phyloP scores from a whole-genome alignment of 306 rosid species.

The Arachis hypogaea region DNA sequence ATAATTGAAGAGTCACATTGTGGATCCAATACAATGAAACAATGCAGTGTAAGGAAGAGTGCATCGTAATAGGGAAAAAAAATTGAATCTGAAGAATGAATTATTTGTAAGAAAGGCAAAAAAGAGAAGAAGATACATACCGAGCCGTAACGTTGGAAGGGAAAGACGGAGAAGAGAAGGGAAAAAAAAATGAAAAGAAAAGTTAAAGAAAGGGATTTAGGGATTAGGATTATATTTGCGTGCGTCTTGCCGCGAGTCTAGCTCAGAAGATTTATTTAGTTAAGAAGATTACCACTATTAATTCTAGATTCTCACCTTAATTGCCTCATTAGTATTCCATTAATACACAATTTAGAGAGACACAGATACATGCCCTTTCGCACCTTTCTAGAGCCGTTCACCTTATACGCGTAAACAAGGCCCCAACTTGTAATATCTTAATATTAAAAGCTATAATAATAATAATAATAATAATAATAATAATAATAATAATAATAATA shows the following conservation, averaged over 20 bases:
- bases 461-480: no score
- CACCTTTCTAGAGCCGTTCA: not conserved
- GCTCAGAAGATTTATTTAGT: not conserved
- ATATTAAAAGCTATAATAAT: no score
- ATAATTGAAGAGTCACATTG: not conserved
- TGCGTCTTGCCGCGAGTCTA: not conserved
- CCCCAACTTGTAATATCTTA: not conserved
- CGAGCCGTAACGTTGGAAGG: not conserved
- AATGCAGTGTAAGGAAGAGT: no score
- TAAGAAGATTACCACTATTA: not conserved
- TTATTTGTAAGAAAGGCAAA: not conserved
- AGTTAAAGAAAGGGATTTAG: not conserved
- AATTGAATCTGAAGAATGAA: no score
- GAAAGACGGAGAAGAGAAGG: not conserved
- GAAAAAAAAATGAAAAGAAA: not conserved
- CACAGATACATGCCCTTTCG: not conserved
- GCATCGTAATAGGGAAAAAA: not conserved
- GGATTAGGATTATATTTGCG: not conserved
- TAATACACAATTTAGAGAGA: no score
- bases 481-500: no score
- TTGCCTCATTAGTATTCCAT: not conserved
- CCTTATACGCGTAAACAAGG: not conserved
- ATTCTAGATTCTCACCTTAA: not conserved
- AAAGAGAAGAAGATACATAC: not conserved
- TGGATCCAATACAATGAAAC: not conserved